A percentile compares a stretch with the other conserved stretches of the same genome.
Conservation (phyloP, 805 yeast species). For the Candida bentonensis region DNA sequence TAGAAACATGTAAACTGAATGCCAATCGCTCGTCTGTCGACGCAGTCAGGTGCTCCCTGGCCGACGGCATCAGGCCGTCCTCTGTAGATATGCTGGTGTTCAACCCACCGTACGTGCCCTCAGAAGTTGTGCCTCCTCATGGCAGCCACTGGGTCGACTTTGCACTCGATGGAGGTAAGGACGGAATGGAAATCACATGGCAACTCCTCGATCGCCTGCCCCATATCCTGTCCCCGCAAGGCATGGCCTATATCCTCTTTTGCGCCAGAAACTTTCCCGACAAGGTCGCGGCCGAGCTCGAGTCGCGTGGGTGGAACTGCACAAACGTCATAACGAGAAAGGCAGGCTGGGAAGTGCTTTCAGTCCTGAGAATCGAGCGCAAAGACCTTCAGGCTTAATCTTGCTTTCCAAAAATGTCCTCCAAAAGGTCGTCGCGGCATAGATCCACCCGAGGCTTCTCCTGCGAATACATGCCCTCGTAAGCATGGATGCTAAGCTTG, state of each 20-base stretch:
- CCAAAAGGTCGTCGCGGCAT: slow-evolving; percentile 42
- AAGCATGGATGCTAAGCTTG: slow-evolving; percentile 46
- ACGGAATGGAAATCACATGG: slow-evolving; percentile 82
- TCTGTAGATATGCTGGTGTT: slow-evolving; percentile 63
- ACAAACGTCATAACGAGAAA: slow-evolving; percentile 47
- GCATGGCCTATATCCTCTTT: slow-evolving; percentile 77
- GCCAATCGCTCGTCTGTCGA: slow-evolving; percentile 25
- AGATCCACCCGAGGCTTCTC: slow-evolving; percentile 26
- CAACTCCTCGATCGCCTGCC: slow-evolving; percentile 42
- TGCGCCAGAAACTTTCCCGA: slow-evolving; percentile 85
- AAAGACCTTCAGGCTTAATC: background rate
- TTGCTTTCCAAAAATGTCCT: slow-evolving; percentile 43
- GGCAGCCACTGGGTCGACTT: slow-evolving; percentile 69
- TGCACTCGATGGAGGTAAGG: slow-evolving; percentile 78
- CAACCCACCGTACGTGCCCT: slow-evolving; percentile 96
- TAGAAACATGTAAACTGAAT: slow-evolving; percentile 28
- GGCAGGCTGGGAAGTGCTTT: slow-evolving; percentile 92
- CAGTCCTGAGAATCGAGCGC: slow-evolving; percentile 48
- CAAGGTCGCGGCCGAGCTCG: slow-evolving; percentile 36
- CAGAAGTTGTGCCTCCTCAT: slow-evolving; percentile 51
- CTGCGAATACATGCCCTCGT: slow-evolving; percentile 51
- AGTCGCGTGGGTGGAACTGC: slow-evolving; percentile 37
- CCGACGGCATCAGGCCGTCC: slow-evolving; percentile 31
- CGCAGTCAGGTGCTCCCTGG: slow-evolving; percentile 42
- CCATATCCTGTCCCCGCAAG: slow-evolving; percentile 37